Base-by-base conservation (phyloP, 768 basidiomycete genomes). In the Crepidotus variabilis region DNA sequence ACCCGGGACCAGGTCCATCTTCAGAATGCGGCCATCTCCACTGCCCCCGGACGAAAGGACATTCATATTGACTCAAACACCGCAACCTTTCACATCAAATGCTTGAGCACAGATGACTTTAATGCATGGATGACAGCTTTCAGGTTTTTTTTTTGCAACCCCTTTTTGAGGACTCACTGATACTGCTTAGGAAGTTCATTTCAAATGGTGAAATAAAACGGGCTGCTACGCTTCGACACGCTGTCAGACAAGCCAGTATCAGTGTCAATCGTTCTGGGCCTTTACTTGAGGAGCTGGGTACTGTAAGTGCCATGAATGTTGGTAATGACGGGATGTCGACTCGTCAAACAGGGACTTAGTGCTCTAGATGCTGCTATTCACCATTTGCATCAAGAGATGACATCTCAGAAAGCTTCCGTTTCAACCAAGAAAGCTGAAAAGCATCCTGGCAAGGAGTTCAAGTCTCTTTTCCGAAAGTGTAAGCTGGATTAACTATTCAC, bases 71-170 rank as follows among this genome's bases (percentile, higher is more conserved):
- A 94, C 64, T 85, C 88, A 2, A 79, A 75, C 63, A 84, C 76
- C 46, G 86, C 86, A 23, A 92, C 88, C 0, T 93, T 92, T 66
- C 91, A 93, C 69, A 81, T 93, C 59, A 89, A 87, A 69, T 90
- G 88, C 66, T 70, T 90, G n/a, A 85, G 73, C 48, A 70, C 71
- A 16, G 81, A 84, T 8, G 91, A 93, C 64, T 92, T 90, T 60
- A 72, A 84, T 50, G 72, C 65, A 49, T 93, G 91, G 91, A 88
- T 89, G 81, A 60, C 74, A 22, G 85, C 86, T 23, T 82, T 92
- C 65, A 85, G 90, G 90, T 88, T 62, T 69, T 57, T 10, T 49
- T 28, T 35, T 56, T 50, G 24, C 56, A 14, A 54, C 22, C 36
- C 21, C 56, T 43, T 54, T 32, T 32, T 34, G 55, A 54, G 28